phyloP scores from a whole-genome alignment of 441 rosid genomes.

The Bocquillonia castaneifolia region DNA sequence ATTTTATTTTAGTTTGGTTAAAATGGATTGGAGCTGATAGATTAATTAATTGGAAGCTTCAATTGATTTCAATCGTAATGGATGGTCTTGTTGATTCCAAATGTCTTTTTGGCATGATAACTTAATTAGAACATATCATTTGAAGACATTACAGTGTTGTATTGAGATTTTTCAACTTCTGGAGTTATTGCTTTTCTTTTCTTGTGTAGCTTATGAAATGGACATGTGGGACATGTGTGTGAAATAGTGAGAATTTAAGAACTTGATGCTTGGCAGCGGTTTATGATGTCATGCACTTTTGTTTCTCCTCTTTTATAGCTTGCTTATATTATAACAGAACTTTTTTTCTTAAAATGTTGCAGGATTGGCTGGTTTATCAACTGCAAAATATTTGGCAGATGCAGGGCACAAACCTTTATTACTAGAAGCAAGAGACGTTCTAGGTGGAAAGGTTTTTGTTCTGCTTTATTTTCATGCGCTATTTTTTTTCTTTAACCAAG shows the following conservation, averaged over 20 bases:
- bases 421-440: constrained; percentile 90
- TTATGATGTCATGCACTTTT: too few species aligned
- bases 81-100: neutral
- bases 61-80: neutral
- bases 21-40: neutral
- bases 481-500: neutral
- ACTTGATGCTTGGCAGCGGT: too few species aligned
- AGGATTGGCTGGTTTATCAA: constrained; percentile 94
- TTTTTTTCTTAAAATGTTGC: constrained; percentile 17
- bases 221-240: neutral
- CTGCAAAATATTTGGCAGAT: constrained; percentile 91
- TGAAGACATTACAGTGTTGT: neutral
- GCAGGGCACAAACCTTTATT: constrained; percentile 84
- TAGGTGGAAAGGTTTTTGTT: constrained; percentile 84
- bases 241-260: too few species aligned
- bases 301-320: too few species aligned
- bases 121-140: neutral
- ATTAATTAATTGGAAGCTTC: neutral
- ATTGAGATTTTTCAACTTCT: neutral
- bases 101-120: neutral
- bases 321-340: too few species aligned
- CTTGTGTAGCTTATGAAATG: neutral
- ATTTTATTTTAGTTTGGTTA: neutral
- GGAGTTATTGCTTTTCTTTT: neutral
- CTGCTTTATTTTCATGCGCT: constrained; percentile 8